Conservation (phyloP, 2,329 filamentous ascomycete genomes). For the Tolypocladium endophyticum region DNA sequence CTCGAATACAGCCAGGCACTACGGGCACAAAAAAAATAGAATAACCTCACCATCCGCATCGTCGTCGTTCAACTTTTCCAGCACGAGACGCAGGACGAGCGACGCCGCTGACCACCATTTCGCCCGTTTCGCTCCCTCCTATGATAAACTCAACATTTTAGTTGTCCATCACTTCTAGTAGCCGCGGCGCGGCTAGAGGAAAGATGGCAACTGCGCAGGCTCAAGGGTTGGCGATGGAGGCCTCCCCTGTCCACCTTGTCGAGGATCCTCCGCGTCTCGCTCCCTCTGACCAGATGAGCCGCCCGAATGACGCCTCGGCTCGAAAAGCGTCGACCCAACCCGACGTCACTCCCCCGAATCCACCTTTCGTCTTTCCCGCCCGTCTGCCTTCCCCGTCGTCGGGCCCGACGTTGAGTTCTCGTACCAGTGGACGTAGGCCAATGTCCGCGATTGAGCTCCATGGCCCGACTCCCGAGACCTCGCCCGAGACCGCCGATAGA, state of each 20-base stretch:
- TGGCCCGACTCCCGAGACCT: conserved; percentile 18
- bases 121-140: conserved; percentile 9
- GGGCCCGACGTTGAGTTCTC: conserved; percentile 35
- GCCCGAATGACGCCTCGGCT: background rate
- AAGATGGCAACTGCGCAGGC: conserved; percentile 31
- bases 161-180: conserved; percentile 31
- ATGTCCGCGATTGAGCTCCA: conserved; percentile 41
- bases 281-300: conserved; percentile 8
- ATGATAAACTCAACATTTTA: conserved; percentile 28
- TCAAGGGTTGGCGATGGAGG: conserved; percentile 19
- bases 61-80: background rate
- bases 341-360: conserved; percentile 42
- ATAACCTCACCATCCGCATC: background rate
- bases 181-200: conserved; percentile 38
- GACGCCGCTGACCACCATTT: background rate
- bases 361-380: conserved; percentile 53
- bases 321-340: conserved; percentile 4
- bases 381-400: conserved; percentile 32
- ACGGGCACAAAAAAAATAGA: background rate
- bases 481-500: conserved; percentile 17
- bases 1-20: background rate
- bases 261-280: conserved; percentile 12
- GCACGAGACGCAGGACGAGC: background rate
- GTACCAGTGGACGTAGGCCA: conserved; percentile 38
- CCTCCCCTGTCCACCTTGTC: conserved; percentile 14